These are phyloP conservation scores for Ceratocystis alfenasii DNA, from an alignment of 2,329 filamentous ascomycete genomes.

Conservation along the genomic window DNA sequence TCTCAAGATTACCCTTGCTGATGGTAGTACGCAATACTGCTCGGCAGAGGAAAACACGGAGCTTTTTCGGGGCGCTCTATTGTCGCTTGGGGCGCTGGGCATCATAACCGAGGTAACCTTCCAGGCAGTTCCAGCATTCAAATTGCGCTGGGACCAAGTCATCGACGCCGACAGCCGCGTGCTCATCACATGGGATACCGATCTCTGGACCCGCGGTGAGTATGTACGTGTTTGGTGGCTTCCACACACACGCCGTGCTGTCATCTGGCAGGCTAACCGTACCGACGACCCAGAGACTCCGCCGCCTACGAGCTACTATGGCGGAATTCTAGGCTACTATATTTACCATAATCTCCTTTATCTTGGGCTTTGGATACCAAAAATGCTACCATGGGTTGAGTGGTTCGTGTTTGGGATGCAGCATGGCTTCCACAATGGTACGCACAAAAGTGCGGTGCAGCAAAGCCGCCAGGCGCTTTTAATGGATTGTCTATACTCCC, in stretches of 20 bases:
- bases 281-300: conserved; percentile 49
- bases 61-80: conserved; percentile 75
- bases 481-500: conserved; percentile 97
- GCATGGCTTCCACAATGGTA: conserved; percentile 71
- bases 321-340: conserved; percentile 68
- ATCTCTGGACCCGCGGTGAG: conserved; percentile 72
- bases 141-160: conserved; percentile 76
- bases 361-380: conserved; percentile 63
- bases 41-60: conserved; percentile 56
- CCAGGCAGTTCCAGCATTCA: conserved; percentile 65
- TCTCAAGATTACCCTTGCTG: conserved; percentile 69
- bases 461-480: conserved; percentile 67
- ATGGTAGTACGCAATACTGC: conserved; percentile 63
- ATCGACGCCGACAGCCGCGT: conserved; percentile 59
- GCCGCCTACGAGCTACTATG: conserved; percentile 64
- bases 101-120: conserved; percentile 86
- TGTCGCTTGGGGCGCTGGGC: conserved; percentile 80
- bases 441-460: conserved; percentile 62
- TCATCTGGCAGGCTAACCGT: conserved; percentile 81
- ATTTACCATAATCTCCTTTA: conserved; percentile 87
- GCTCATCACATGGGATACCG: conserved; percentile 56
- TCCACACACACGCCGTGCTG: conserved; percentile 76
- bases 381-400: conserved; percentile 75
- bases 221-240: conserved; percentile 97
- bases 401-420: conserved; percentile 98